Base-by-base conservation (phyloP, 306 rosid genomes). In the Dryas alaskensis region DNA sequence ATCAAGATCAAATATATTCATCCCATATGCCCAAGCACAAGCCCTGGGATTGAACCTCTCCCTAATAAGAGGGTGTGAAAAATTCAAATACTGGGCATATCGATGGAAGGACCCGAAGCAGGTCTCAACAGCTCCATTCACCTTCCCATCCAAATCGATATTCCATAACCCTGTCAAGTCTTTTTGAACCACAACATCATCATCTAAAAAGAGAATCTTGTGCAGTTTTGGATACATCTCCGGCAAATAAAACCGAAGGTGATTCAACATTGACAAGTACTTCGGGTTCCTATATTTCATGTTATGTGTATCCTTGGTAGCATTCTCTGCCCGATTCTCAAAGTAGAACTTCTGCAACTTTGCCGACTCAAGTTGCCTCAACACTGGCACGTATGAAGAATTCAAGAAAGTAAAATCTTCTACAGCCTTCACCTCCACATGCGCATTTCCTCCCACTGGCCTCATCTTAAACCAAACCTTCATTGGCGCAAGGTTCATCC, bases 391-490 rank as follows among this genome's bases (percentile, higher is more conserved):
- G 75, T 90, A 89, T 0, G 98, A 92, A 53, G 97, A 80, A 76
- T 88, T 95, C 83, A 95, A 84, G 86, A 95, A 95, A 31, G 87
- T 50, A 73, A 75, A 92, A 62, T 92, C 97, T 71, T 89, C 98
- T n/a, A 92, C 83, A 0, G 97, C 90, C 86, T 92, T 95, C 73
- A 95, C 78, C 83, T 95, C 99, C 72, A 95, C 78, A 81, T 84
- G 84, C 0, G 98, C 97, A 64, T 93, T 96, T 17, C 91, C 88
- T 74, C 88, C 96, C 54, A 86, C 78, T 0, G 98, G 97, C 86
- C 99, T 87, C 95, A 95, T 95, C 86, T 88, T 92, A 78, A 95
- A 95, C 99, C 99, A 95, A 60, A 95, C 98, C 84, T 92, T 95
- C 97, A 90, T 95, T 25, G 99, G 98, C 14, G 92, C 99, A 82